A percentile compares a stretch with the other conserved stretches of the same genome.
These are phyloP conservation scores for Fraxinus greggii DNA, from an alignment of 305 asterid species.

Conservation along the genomic window DNA sequence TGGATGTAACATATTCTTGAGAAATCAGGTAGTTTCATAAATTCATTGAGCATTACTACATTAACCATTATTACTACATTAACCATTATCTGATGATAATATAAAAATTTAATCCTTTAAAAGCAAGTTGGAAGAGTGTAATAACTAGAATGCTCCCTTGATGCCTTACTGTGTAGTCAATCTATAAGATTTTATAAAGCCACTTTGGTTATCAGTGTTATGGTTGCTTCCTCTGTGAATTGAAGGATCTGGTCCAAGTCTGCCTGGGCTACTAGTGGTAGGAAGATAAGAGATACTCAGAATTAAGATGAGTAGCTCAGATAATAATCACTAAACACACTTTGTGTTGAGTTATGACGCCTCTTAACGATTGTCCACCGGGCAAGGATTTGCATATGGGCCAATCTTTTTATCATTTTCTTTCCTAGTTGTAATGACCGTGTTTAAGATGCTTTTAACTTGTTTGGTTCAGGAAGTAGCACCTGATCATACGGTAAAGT, in stretches of 20 bases:
- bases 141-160: background rate
- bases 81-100: background rate
- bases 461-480: slow-evolving; percentile 76
- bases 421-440: background rate
- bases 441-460: background rate
- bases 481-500: slow-evolving; percentile 97
- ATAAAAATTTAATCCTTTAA: background rate
- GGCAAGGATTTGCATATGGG: background rate
- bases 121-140: background rate
- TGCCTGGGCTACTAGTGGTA: background rate
- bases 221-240: background rate
- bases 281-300: background rate
- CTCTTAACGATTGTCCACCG: background rate
- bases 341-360: background rate
- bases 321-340: background rate
- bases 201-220: background rate
- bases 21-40: background rate
- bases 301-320: background rate
- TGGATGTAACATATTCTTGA: background rate
- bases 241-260: background rate
- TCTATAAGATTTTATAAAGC: background rate
- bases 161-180: background rate
- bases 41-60: background rate
- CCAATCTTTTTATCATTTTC: background rate
- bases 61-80: background rate